These are phyloP conservation scores for Glarea lozoyensis DNA, from an alignment of 495 filamentous ascomycete genomes.

Conservation along the genomic window DNA sequence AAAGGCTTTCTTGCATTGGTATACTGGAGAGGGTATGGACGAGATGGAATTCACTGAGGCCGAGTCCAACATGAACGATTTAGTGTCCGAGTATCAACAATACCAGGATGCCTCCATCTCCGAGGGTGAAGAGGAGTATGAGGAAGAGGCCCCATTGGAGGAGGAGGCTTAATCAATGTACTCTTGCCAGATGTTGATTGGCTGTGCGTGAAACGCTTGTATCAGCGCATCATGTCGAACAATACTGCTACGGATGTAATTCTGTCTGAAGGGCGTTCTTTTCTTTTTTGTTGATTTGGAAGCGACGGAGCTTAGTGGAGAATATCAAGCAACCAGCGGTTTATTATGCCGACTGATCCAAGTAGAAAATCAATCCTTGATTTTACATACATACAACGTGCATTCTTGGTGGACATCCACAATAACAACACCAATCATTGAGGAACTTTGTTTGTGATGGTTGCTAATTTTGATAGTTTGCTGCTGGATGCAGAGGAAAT, in stretches of 20 bases:
- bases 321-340: constrained; percentile 18
- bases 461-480: no score
- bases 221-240: constrained; percentile 11
- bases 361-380: constrained; percentile 16
- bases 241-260: constrained; percentile 7
- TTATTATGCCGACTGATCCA: constrained; percentile 9
- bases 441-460: background rate
- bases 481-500: constrained; percentile 16
- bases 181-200: constrained; percentile 12
- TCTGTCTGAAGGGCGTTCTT: constrained; percentile 10
- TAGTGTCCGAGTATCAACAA: constrained; percentile 99
- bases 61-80: constrained; percentile 99
- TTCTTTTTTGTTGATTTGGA: constrained; percentile 16
- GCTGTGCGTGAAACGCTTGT: constrained; percentile 5
- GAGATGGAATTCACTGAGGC: constrained; percentile 99
- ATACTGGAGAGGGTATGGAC: constrained; percentile 99
- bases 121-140: constrained; percentile 57
- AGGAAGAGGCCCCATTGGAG: constrained; percentile 49
- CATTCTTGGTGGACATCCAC: constrained; percentile 5
- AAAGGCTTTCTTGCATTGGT: constrained; percentile 99
- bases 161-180: constrained; percentile 36
- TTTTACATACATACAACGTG: constrained; percentile 8
- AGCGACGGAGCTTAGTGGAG: constrained; percentile 15
- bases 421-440: constrained; percentile 2
- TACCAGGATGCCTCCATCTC: constrained; percentile 96